Percentiles rank a stretch among this genome's conserved stretches.
Evolutionary conservation across 2,329 filamentous ascomycete species (phyloP).

Genomic region (Aspergillus sp.): DNA sequence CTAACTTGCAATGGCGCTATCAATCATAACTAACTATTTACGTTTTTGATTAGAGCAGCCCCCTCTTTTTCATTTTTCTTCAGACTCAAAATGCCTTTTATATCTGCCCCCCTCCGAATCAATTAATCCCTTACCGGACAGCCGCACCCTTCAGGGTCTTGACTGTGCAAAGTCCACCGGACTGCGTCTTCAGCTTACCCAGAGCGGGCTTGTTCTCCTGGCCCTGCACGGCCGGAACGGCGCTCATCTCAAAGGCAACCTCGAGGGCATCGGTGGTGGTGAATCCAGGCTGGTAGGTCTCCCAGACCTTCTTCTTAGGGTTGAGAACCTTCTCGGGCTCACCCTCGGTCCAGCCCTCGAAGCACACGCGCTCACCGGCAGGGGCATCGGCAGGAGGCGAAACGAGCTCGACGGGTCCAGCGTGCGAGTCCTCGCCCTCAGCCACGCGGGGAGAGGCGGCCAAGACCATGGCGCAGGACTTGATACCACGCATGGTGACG

Average conservation of each 20-base stretch:
- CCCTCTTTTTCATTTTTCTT: no score
- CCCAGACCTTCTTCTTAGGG: conserved; percentile 99
- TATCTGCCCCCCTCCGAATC: conserved; percentile 21
- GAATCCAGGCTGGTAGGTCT: conserved; percentile 93
- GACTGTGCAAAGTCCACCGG: conserved; percentile 79
- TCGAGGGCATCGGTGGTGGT: conserved; percentile 79
- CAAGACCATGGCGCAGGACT: conserved; percentile 84
- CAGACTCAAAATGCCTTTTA: background rate
- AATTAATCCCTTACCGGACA: conserved; percentile 64
- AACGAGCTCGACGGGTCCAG: conserved; percentile 89
- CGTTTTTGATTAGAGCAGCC: background rate
- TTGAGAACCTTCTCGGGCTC: conserved; percentile 92
- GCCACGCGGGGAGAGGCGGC: conserved; percentile 83
- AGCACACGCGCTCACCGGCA: conserved; percentile 86
- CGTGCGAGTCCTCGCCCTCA: conserved; percentile 83
- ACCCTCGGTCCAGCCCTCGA: conserved; percentile 84
- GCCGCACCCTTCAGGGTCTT: conserved; percentile 75
- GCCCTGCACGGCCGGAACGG: conserved; percentile 73
- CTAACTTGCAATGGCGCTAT: background rate
- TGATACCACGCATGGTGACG: conserved; percentile 95
- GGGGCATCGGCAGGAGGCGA: conserved; percentile 74
- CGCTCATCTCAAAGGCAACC: conserved; percentile 81
- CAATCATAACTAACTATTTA: conserved; percentile 1
- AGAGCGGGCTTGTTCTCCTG: conserved; percentile 59
- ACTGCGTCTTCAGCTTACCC: conserved; percentile 70